A percentile compares a stretch with the other conserved stretches of the same genome.
Evolutionary conservation across 1,284 basidiomycete genomes (phyloP).

Genomic region (Moniliophthora roreri): DNA sequence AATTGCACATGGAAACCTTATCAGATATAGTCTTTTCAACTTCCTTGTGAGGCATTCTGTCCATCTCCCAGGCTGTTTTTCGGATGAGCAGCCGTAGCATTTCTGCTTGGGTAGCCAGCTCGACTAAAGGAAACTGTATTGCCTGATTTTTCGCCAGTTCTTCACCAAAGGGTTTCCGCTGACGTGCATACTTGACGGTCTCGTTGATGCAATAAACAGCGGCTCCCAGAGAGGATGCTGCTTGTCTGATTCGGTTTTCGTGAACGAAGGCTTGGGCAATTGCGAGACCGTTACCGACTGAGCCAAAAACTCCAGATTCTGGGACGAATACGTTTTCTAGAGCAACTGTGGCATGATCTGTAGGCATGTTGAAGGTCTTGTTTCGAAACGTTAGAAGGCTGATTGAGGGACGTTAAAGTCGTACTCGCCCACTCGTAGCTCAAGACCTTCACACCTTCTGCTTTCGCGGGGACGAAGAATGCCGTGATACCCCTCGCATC

Average conservation of each 20-base stretch:
- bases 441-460: conserved; percentile 8
- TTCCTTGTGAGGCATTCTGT: conserved; percentile 9
- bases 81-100: conserved; percentile 11
- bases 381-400: not conserved
- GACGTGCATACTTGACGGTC: conserved; percentile 11
- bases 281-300: conserved; percentile 8
- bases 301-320: conserved; percentile 9
- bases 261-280: conserved; percentile 13
- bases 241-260: conserved; percentile 14
- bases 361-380: conserved; percentile 15
- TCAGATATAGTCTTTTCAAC: conserved; percentile 10
- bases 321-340: conserved; percentile 10
- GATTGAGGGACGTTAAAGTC: not conserved
- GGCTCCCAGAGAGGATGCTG: conserved; percentile 11
- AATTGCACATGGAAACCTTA: conserved; percentile 14
- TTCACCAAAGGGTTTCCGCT: conserved; percentile 11
- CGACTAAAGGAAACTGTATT: conserved; percentile 11
- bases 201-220: conserved; percentile 10
- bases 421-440: conserved; percentile 11
- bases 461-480: conserved; percentile 9
- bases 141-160: conserved; percentile 11
- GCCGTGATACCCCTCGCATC: conserved; percentile 10
- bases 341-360: conserved; percentile 10
- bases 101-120: conserved; percentile 12
- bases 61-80: conserved; percentile 13